Evolutionary conservation across 2,329 filamentous ascomycete genomes (phyloP).

Genomic region (Ophiostoma ulmi): DNA sequence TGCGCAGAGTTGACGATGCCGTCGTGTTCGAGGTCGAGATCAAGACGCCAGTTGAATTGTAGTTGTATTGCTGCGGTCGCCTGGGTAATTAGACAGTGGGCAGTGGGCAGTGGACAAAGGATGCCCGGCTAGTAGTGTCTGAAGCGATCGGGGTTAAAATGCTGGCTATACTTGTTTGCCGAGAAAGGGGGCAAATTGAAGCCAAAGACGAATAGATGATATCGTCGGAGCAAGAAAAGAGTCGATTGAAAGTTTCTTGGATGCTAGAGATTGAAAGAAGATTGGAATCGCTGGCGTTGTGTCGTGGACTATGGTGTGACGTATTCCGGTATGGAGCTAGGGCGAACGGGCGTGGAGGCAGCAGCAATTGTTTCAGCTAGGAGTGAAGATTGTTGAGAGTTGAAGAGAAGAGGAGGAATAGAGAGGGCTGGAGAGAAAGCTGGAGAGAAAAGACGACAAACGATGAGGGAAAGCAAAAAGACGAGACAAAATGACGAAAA

Average conservation of each 20-base stretch:
- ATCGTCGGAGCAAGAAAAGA: neutral
- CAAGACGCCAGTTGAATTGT: neutral
- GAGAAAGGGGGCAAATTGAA: neutral
- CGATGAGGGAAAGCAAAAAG: neutral
- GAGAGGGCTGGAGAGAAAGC: neutral
- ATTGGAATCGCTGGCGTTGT: neutral
- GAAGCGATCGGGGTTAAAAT: neutral
- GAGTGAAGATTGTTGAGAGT: neutral
- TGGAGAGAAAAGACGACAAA: neutral
- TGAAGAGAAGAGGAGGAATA: neutral
- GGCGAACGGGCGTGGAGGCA: constrained; percentile 1
- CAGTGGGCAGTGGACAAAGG: neutral
- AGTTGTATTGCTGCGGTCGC: constrained; percentile 2
- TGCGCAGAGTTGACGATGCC: neutral
- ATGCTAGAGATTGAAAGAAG: neutral
- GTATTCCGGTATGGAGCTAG: constrained; percentile 6
- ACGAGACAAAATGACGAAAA: neutral
- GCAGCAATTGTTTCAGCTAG: constrained; percentile 1
- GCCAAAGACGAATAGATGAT: neutral
- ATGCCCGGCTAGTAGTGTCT: neutral
- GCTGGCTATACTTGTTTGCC: neutral
- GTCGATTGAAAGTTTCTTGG: neutral
- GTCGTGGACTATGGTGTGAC: constrained; percentile 9
- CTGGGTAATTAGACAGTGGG: neutral
- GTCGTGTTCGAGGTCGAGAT: neutral